Conservation (phyloP, 495 filamentous ascomycete genomes). For the Trichoderma orchidacearum region DNA sequence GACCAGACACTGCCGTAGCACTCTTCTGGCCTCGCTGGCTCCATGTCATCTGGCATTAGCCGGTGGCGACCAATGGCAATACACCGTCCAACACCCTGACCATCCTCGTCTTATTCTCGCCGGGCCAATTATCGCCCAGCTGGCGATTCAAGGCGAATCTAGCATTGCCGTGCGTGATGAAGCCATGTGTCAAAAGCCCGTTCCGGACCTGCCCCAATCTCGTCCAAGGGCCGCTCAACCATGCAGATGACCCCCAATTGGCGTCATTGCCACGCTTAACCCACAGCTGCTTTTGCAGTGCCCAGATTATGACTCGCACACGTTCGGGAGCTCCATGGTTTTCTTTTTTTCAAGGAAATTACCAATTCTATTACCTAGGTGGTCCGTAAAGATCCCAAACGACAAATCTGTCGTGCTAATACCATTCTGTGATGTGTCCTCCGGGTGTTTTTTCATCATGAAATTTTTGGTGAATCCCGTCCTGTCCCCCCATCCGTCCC, state of each 20-base stretch:
- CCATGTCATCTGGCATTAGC: not conserved
- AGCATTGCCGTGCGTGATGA: not conserved
- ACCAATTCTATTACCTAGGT: not conserved
- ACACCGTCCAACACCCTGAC: not conserved
- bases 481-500: not conserved
- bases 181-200: not conserved
- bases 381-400: not conserved
- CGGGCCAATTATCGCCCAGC: not conserved
- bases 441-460: not conserved
- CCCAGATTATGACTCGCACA: too few relatives aligned
- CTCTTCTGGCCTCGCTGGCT: not conserved
- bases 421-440: not conserved
- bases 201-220: too few relatives aligned
- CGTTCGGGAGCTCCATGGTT: too few relatives aligned
- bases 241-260: too few relatives aligned
- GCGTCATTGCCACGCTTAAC: not conserved
- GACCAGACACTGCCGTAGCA: too few relatives aligned
- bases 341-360: not conserved
- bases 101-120: not conserved
- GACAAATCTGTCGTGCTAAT: not conserved
- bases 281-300: too few relatives aligned
- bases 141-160: not conserved
- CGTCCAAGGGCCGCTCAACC: too few relatives aligned
- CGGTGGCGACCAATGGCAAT: not conserved
- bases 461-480: not conserved